Evolutionary conservation across 768 basidiomycete genomes (phyloP).

Genomic region (Russula emetica): DNA sequence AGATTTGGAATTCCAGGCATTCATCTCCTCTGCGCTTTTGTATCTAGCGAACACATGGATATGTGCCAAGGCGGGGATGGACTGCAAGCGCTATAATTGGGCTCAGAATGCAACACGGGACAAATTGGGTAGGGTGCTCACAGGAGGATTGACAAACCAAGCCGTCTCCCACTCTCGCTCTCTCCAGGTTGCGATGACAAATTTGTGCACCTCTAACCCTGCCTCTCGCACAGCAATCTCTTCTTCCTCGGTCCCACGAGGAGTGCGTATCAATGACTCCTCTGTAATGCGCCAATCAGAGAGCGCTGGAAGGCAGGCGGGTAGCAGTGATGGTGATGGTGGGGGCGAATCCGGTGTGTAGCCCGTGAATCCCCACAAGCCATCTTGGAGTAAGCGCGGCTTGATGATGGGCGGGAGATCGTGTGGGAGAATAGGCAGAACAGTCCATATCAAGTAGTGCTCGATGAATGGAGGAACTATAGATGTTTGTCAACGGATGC

Average conservation of each 20-base stretch:
- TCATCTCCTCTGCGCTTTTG: slow-evolving; percentile 37
- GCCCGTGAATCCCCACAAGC: slow-evolving; percentile 81
- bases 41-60: slow-evolving; percentile 79
- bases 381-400: slow-evolving; percentile 64
- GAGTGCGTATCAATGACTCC: slow-evolving; percentile 54
- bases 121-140: slow-evolving; percentile 37
- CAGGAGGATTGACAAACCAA: slow-evolving; percentile 89
- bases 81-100: slow-evolving; percentile 62
- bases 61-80: slow-evolving; percentile 75
- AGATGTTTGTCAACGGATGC: background rate
- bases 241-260: slow-evolving; percentile 49
- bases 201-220: slow-evolving; percentile 56
- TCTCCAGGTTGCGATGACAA: slow-evolving; percentile 61
- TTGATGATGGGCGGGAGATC: slow-evolving; percentile 48
- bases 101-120: background rate
- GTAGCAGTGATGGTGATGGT: slow-evolving; percentile 57
- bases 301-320: slow-evolving; percentile 55
- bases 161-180: slow-evolving; percentile 83
- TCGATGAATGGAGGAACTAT: slow-evolving; percentile 67
- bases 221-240: slow-evolving; percentile 47
- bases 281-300: slow-evolving; percentile 67
- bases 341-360: slow-evolving; percentile 41
- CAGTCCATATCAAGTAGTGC: slow-evolving; percentile 75
- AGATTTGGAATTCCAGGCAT: background rate
- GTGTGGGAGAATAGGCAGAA: slow-evolving; percentile 64